Conservation (phyloP, 352 stramenopile species). For the Globisporangium canariense region DNA sequence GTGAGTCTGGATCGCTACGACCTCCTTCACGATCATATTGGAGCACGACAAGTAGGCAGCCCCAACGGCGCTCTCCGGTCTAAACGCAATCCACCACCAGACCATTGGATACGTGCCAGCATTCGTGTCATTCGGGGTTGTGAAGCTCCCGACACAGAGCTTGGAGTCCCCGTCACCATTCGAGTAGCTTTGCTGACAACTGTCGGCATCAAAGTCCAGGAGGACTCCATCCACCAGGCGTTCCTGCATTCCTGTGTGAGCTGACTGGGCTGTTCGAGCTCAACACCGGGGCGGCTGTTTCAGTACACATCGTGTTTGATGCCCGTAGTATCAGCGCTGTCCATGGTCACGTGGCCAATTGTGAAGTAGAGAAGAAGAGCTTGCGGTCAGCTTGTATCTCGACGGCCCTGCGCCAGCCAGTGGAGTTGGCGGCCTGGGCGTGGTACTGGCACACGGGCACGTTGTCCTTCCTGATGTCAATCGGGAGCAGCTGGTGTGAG, state of each 20-base stretch:
- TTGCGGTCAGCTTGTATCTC: neutral
- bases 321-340: no score
- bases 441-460: neutral
- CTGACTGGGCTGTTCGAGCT: slow-evolving; percentile 2
- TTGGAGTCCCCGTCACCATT: neutral
- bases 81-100: slow-evolving; percentile 65
- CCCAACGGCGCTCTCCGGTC: slow-evolving; percentile 29
- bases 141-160: slow-evolving; percentile 43
- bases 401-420: neutral
- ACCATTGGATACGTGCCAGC: slow-evolving; percentile 54
- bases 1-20: neutral
- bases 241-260: slow-evolving; percentile 2
- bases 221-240: neutral
- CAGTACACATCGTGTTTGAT: neutral
- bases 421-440: neutral
- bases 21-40: slow-evolving; percentile 23
- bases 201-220: slow-evolving; percentile 25
- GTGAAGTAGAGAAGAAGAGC: neutral
- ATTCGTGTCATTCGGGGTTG: slow-evolving; percentile 38
- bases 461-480: neutral
- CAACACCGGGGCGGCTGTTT: neutral
- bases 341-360: neutral
- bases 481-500: slow-evolving; percentile 43
- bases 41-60: slow-evolving; percentile 65
- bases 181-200: neutral